Evolutionary conservation across 805 yeast genomes (phyloP).

Genomic region (Metschnikowia vanudenii): DNA sequence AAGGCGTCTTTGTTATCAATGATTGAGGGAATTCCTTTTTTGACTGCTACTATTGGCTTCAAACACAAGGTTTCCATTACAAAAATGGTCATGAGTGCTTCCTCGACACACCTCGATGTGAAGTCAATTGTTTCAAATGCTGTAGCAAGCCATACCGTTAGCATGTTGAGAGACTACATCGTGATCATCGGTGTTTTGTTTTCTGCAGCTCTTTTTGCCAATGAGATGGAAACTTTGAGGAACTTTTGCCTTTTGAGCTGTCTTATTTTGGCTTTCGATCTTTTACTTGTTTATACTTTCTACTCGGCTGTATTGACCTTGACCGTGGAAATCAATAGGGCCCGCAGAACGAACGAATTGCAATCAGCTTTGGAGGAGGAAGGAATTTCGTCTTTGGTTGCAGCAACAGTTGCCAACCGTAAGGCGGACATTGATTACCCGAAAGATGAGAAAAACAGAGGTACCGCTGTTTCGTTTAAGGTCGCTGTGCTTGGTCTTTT

Average conservation of each 20-base stretch:
- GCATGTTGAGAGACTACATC: constrained; percentile 71
- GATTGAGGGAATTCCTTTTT: constrained; percentile 89
- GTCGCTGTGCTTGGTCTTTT: constrained; percentile 58
- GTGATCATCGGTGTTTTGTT: constrained; percentile 70
- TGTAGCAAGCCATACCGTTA: constrained; percentile 41
- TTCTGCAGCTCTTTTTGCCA: constrained; percentile 63
- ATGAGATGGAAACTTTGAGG: constrained; percentile 66
- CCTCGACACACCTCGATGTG: constrained; percentile 37
- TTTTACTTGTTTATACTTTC: constrained; percentile 73
- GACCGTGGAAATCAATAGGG: constrained; percentile 84
- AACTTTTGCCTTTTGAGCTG: constrained; percentile 79
- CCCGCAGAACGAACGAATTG: constrained; percentile 75
- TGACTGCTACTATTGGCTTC: constrained; percentile 90
- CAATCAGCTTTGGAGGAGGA: constrained; percentile 88
- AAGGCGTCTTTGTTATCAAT: constrained; percentile 70
- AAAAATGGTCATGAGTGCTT: constrained; percentile 48
- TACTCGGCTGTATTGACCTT: constrained; percentile 80
- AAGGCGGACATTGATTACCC: constrained; percentile 30
- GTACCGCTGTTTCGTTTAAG: constrained; percentile 53
- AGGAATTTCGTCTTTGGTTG: constrained; percentile 74
- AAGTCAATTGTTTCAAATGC: constrained; percentile 44
- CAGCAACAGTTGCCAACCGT: constrained; percentile 60
- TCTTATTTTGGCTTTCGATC: constrained; percentile 67
- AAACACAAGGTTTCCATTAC: constrained; percentile 79
- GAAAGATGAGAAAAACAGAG: constrained; percentile 25